Base-by-base conservation (phyloP, 345 rosid species). In the Eucalyptus cladocalyx region DNA sequence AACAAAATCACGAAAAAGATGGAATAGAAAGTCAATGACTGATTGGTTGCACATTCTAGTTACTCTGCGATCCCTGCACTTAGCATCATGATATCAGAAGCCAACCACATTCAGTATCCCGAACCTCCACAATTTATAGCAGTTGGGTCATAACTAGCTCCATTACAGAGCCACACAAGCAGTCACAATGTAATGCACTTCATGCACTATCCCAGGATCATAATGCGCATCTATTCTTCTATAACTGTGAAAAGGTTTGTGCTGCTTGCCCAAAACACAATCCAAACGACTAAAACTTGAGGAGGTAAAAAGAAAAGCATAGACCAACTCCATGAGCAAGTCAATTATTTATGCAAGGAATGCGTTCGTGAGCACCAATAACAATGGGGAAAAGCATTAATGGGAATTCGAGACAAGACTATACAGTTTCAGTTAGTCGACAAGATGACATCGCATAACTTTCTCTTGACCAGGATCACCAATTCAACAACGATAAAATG, bases 341-440 rank as follows among this genome's bases (percentile, higher is more conserved):
- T 76, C 2, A 4, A 76, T 11, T 14, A 11, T 37, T 76, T 76
- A 76, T 21, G 16, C 47, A 21, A 76, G 83, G 83, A 76, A 76
- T 6, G 47, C 47, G 9, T 76, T 76, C 24, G 9, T 23, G 6
- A 76, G 9, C 83, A 3, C 83, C 47, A 76, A 76, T 34, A 34
- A 69, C 43, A 69, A 69, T 76, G 15, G 24, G 23, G 43, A 34
- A 69, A 17, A 69, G 80, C 80, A 69, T 17, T 5, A 5, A 69
- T 69, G 47, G 83, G 83, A 76, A 21, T 76, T 76, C 7, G 0
- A 21, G 83, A 76, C 5, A 2, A 40, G 83, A 40, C 42, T 37
- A 11, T 6, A 37, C 0, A 11, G 15, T 2, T 37, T 8, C 28
- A 76, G 26, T 37, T 21, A 11, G 9, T 3, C 7, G 2, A 5